Evolutionary conservation across 2,329 filamentous ascomycete genomes (phyloP).

Genomic region (Pseudogymnoascus sp.): DNA sequence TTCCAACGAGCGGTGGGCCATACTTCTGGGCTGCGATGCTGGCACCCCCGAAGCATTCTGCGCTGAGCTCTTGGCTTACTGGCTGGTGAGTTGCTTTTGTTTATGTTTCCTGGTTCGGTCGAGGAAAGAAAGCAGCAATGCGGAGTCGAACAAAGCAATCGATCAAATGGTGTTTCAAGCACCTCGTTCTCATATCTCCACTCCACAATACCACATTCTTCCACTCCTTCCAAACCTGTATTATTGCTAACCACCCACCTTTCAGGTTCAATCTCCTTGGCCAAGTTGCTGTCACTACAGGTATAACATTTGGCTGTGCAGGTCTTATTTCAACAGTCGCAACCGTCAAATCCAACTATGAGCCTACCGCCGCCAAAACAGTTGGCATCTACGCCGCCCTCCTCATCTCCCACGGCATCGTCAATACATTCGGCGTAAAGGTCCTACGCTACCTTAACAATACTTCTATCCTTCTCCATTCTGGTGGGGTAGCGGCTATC

Average conservation of each 20-base stretch:
- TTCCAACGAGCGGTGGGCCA: conserved; percentile 48
- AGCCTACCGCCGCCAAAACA: conserved; percentile 37
- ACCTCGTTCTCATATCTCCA: too few species aligned
- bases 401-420: conserved; percentile 42
- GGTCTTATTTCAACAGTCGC: conserved; percentile 38
- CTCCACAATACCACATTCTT: background rate
- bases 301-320: conserved; percentile 38
- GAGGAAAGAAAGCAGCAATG: too few species aligned
- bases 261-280: conserved; percentile 38
- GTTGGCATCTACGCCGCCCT: conserved; percentile 53
- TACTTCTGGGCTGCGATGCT: conserved; percentile 54
- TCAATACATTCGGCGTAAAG: conserved; percentile 50
- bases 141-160: too few species aligned
- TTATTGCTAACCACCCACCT: background rate
- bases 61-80: conserved; percentile 40
- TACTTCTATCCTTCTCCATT: conserved; percentile 45
- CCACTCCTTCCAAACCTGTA: background rate
- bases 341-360: conserved; percentile 35
- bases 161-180: too few species aligned
- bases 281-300: conserved; percentile 41
- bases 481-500: conserved; percentile 41
- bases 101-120: too few species aligned
- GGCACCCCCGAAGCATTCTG: conserved; percentile 37
- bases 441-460: conserved; percentile 49
- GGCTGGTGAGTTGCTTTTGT: conserved; percentile 27